phyloP scores from a whole-genome alignment of 345 rosid species.

The Clarkia xantiana region DNA sequence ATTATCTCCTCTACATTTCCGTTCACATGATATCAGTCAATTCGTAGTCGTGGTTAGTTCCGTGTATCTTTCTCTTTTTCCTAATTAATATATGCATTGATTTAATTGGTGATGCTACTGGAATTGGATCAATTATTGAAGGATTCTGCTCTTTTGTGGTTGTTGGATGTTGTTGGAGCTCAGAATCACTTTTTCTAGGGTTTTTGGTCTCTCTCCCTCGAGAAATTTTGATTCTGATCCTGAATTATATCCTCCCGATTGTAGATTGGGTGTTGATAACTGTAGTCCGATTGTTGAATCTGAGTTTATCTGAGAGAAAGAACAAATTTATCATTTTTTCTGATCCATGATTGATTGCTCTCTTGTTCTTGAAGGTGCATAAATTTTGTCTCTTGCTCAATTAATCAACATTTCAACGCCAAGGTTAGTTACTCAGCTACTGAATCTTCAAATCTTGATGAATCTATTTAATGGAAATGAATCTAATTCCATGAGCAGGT shows the following conservation, averaged over 20 bases:
- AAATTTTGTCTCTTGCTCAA: no score
- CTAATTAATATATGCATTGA: neutral
- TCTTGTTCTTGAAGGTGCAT: no score
- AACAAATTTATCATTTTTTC: no score
- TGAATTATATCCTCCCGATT: neutral
- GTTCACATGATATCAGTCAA: neutral
- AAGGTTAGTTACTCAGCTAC: neutral
- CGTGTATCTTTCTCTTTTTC: neutral
- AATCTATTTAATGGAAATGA: neutral
- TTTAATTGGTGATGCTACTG: neutral
- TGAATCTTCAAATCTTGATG: no score
- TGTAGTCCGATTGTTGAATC: neutral
- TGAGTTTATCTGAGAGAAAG: no score
- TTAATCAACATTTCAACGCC: no score
- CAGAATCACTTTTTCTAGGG: neutral
- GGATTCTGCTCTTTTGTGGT: neutral
- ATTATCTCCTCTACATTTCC: no score
- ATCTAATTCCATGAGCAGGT: conserved; percentile 2
- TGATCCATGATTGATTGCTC: no score
- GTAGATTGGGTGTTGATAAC: neutral
- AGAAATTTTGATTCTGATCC: neutral
- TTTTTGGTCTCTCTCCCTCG: no score
- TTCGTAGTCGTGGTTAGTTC: neutral
- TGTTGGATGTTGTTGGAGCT: neutral
- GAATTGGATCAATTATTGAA: conserved; percentile 1